Evolutionary conservation across 176 grass and related monocot genomes (phyloP), one percentile per base, ranked within the genome.

Genomic region (Carex littledalei): DNA sequence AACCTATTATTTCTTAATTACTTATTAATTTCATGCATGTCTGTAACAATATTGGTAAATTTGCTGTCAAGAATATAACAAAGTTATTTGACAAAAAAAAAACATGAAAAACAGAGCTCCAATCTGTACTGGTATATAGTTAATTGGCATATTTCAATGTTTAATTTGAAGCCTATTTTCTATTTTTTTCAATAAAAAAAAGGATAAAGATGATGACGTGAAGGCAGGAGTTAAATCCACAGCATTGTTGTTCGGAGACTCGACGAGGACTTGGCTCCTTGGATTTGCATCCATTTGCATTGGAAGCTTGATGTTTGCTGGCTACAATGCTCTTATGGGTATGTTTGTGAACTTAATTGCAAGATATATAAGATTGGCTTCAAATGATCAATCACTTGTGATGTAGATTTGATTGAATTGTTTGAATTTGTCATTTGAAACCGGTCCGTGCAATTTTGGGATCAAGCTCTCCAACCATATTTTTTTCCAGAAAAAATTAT

Each of bases 211-310:
- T 13, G 67, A 90, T 21, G 89, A 91, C 37, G 26, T 49, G 22
- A 56, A 87, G 75, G 85, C 84, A 3, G 89, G 89, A 82, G 89
- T 87, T 60, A 90, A 90, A 87, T 90, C 89, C 1, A 90, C 89
- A 52, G 86, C 86, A 24, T 75, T 90, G 82, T 81, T 79, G 56
- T 87, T 90, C 39, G 89, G 81, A 57, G 60, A 57, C 35, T 76
- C 62, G 22, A 83, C 78, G 6, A 85, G 87, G 75, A 64, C 20
- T 64, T 91, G 89, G 89, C 73, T 81, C 80, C 64, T 67, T 67
- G 86, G 86, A 8, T 91, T 91, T 87, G 89, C 73, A 62, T 45
- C 82, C 45, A 81, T 77, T n/a, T 91, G 82, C 62, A 68, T 91
- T 60, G 66, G 85, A 35, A 45, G 11, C 13, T 79, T 91, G 70